Base-by-base conservation (phyloP, 164 flowering plant species). In the Vitis rupestris region DNA sequence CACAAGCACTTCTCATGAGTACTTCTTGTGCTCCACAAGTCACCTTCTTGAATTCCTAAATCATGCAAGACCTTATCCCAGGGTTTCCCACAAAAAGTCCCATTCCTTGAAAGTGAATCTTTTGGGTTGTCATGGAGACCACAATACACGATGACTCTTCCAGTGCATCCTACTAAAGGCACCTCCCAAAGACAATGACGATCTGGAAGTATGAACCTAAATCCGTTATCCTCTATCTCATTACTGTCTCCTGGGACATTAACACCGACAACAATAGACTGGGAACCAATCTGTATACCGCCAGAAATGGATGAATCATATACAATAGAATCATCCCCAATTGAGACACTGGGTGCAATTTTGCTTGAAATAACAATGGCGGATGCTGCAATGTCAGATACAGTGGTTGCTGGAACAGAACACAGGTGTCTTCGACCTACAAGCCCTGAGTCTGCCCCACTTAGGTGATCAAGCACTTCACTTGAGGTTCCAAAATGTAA, bases 101-200 rank as follows among this genome's bases (percentile, higher is more conserved):
- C 99, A 72, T 80, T 86, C 59, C 69, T 80, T 11, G 80, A 74
- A 70, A 86, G 54, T 56, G 90, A 70, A 76, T 19, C 70, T 78
- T 96, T 96, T 48, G 99, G 98, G 79, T 96, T 93, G 75, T 96
- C 98, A 81, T 93, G 94, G 68, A 96, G 90, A 30, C 99, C 99
- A 82, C 98, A 96, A 67, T 83, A 96, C 53, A 96, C 92, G 57
- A 96, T 70, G 31, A 90, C 85, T 74, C 80, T 87, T 64, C 75
- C 88, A 2, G 77, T 78, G 73, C 80, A 63, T 67, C 86, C 95
- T 37, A 88, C 74, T 67, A 93, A 83, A 10, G 98, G 99, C 75
- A 93, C 99, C 83, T 96, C 98, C 99, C 99, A 96, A 66, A 96
- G 84, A 76, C 98, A 96, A 82, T 91, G 98, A 60, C 97, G 95